Evolutionary conservation across 805 yeast species (phyloP), one percentile per base, ranked within the genome.

Genomic region (Priceomyces melissophilus): DNA sequence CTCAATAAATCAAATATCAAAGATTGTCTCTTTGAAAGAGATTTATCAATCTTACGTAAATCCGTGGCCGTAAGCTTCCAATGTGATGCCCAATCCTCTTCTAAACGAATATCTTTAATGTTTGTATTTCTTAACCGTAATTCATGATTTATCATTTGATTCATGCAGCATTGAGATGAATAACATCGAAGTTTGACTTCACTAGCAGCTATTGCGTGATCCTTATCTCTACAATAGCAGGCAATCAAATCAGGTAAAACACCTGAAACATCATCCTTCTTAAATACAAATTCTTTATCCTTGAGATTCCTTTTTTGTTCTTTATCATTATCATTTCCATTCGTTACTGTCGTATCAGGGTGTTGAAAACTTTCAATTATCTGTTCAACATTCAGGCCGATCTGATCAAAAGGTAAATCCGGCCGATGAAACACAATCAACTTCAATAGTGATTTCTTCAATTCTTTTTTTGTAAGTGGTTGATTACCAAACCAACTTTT

Each of bases 1-100:
- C 79, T 70, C 23, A 87, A 77, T 36, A 87, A 63, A 55, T 87
- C 96, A 60, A 84, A 88, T 3, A 86, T 74, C 42, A 82, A 79
- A 41, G 87, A 82, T 56, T 87, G 96, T 29, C 79, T 71, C 51
- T 78, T 79, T n/a, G 80, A 68, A 40, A 79, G 77, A 9, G 61
- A 58, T 9, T 73, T 72, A 39, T 73, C 79, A 6, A 78, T 62
- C n/a, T 67, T 73, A 14, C 68, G 57, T 20, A 81, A 54, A 36
- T 80, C 83, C 16, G 75, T 79, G 2, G 72, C 69, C 0, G 82
- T 68, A 10, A 82, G 48, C 37, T 76, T 71, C 88, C 87, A 82
- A 50, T 80, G 82, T 8, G 77, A 70, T 0, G 80, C 77, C 88
- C 88, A 82, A 43, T 79, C 79, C 56, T 51, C 68, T 47, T 54